These are phyloP conservation scores for Eucalyptus regnans DNA, from an alignment of 345 rosid genomes.

Conservation along the genomic window DNA sequence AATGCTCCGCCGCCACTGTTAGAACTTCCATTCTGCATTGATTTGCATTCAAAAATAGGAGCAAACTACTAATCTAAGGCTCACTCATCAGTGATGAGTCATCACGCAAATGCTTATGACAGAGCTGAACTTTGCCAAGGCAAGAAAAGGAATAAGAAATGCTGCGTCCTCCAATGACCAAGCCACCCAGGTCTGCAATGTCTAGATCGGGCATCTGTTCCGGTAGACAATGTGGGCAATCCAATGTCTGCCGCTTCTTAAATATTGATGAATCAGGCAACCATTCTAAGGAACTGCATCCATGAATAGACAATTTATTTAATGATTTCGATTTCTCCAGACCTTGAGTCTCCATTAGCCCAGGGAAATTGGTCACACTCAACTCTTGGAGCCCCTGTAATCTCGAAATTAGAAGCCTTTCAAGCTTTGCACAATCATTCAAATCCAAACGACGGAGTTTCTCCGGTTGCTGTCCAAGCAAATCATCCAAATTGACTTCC, in stretches of 20 bases:
- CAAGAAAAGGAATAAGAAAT: background rate
- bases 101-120: background rate
- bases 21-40: too few relatives aligned
- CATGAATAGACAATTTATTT: too few relatives aligned
- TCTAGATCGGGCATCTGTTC: background rate
- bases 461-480: too few relatives aligned
- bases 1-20: background rate
- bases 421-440: background rate
- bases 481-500: too few relatives aligned
- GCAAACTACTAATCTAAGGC: too few relatives aligned
- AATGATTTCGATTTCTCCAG: background rate
- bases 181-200: rapidly evolving
- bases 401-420: background rate
- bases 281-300: background rate
- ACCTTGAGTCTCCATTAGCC: background rate
- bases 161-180: background rate
- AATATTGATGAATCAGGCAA: background rate
- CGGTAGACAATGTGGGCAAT: background rate
- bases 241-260: background rate
- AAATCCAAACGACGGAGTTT: too few relatives aligned
- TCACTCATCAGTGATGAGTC: background rate
- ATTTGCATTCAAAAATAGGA: too few relatives aligned
- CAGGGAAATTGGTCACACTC: background rate
- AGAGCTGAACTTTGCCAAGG: background rate
- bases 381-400: background rate